Conservation (phyloP, 2,329 filamentous ascomycete species). For the Ambrosiella beaveri region DNA sequence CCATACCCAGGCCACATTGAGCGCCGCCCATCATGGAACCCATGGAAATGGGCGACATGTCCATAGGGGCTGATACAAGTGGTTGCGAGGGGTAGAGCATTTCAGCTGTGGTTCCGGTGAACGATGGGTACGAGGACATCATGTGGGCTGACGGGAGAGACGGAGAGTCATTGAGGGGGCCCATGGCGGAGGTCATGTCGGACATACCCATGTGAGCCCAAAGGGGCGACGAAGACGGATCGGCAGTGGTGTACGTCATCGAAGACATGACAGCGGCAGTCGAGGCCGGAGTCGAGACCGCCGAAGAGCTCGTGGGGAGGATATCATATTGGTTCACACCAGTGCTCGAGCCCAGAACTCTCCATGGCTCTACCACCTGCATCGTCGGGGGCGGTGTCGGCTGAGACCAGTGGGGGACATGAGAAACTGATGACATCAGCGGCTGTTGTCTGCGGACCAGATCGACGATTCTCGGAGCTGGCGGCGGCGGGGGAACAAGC, state of each 20-base stretch:
- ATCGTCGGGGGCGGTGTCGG: constrained; percentile 45
- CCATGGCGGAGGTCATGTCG: constrained; percentile 37
- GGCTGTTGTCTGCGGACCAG: constrained; percentile 76
- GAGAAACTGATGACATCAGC: constrained; percentile 34
- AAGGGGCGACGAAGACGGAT: constrained; percentile 7
- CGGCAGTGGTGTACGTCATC: constrained; percentile 4
- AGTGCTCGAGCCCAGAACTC: constrained; percentile 75
- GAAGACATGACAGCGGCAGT: not conserved
- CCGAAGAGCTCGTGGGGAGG: not conserved
- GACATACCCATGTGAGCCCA: constrained; percentile 42
- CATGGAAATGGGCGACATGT: constrained; percentile 47
- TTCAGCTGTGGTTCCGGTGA: constrained; percentile 41
- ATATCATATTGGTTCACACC: constrained; percentile 44
- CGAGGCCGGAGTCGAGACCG: not conserved
- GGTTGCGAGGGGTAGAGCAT: constrained; percentile 69
- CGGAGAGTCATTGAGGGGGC: constrained; percentile 48
- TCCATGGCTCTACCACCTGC: constrained; percentile 71
- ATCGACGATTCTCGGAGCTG: constrained; percentile 24
- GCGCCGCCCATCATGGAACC: constrained; percentile 68
- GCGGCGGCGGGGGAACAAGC: constrained; percentile 54
- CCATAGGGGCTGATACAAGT: constrained; percentile 55
- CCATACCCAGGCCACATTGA: constrained; percentile 52
- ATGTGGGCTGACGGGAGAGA: constrained; percentile 18
- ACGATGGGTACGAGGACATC: constrained; percentile 28
- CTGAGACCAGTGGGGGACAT: constrained; percentile 23